Conservation (phyloP, 2,329 filamentous ascomycete genomes). For the Stagonosporopsis rhizophila region DNA sequence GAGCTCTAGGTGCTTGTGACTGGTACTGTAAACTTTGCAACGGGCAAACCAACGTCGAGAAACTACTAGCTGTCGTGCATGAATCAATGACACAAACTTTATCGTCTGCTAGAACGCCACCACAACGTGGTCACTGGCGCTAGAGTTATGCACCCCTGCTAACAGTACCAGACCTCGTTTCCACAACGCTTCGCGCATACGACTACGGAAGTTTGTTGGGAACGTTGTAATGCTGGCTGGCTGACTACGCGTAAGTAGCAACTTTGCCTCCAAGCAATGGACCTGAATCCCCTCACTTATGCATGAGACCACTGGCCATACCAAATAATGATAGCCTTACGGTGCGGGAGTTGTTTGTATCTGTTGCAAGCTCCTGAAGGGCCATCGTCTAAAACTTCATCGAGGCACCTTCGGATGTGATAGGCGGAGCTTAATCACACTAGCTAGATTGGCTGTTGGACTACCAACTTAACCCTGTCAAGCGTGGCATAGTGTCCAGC, state of each 20-base stretch:
- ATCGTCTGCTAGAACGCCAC: neutral
- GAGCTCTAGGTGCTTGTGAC: neutral
- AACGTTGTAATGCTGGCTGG: neutral
- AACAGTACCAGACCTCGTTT: conserved; percentile 6
- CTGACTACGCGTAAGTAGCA: neutral
- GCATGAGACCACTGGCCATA: neutral
- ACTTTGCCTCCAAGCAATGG: neutral
- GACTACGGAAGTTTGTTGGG: conserved; percentile 1
- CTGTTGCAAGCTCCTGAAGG: neutral
- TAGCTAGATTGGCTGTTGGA: conserved; percentile 11
- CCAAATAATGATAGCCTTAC: conserved; percentile 18
- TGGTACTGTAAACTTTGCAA: conserved; percentile 4
- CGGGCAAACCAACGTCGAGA: conserved; percentile 8
- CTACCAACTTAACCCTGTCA: conserved; percentile 9
- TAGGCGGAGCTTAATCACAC: conserved; percentile 1
- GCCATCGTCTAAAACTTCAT: conserved; percentile 1
- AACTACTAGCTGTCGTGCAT: neutral
- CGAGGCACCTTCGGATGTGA: neutral
- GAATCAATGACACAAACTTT: conserved; percentile 1
- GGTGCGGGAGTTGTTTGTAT: conserved; percentile 2
- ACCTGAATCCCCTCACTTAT: neutral
- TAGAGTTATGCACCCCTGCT: conserved; percentile 9
- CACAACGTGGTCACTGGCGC: neutral
- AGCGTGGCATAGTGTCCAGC: conserved; percentile 7
- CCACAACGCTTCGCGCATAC: neutral